Percentiles rank a stretch among this genome's conserved stretches.
These are phyloP conservation scores for Carpinus viminea DNA, from an alignment of 306 rosid species.

Conservation along the genomic window DNA sequence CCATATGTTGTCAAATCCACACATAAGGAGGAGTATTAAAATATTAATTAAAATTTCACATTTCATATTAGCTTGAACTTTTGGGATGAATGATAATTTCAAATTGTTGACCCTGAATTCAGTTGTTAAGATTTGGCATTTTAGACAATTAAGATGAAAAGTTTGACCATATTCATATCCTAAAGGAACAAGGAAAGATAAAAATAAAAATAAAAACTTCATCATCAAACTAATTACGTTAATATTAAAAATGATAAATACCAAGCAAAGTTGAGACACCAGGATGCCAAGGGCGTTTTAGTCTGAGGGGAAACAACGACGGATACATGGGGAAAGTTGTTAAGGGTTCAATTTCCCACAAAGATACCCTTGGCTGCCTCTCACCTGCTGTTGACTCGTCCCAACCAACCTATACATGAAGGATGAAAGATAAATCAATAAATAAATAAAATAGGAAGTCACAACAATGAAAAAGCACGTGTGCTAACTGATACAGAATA, in stretches of 20 bases:
- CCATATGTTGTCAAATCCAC: too few species aligned
- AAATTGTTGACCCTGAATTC: not conserved
- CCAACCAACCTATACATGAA: constrained; percentile 76
- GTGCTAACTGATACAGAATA: not conserved
- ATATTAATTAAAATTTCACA: too few species aligned
- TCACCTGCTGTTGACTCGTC: constrained; percentile 91
- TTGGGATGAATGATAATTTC: too few species aligned
- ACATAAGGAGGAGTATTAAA: too few species aligned
- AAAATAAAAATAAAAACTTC: not conserved
- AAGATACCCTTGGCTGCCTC: constrained; percentile 80
- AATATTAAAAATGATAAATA: constrained; percentile 28
- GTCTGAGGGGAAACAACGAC: constrained; percentile 77
- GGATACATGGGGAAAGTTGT: constrained; percentile 94
- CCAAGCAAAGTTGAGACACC: constrained; percentile 73
- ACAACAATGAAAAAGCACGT: not conserved
- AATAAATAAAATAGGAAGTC: not conserved
- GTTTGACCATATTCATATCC: not conserved
- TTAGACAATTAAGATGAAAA: not conserved
- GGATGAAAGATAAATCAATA: constrained; percentile 19
- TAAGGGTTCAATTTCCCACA: constrained; percentile 94
- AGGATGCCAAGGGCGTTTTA: constrained; percentile 91
- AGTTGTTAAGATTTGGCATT: not conserved
- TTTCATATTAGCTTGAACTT: too few species aligned
- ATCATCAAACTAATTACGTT: not conserved
- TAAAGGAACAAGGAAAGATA: constrained; percentile 1